Base-by-base conservation (phyloP, 179 eudicot species). In the Spinacia oleracea region DNA sequence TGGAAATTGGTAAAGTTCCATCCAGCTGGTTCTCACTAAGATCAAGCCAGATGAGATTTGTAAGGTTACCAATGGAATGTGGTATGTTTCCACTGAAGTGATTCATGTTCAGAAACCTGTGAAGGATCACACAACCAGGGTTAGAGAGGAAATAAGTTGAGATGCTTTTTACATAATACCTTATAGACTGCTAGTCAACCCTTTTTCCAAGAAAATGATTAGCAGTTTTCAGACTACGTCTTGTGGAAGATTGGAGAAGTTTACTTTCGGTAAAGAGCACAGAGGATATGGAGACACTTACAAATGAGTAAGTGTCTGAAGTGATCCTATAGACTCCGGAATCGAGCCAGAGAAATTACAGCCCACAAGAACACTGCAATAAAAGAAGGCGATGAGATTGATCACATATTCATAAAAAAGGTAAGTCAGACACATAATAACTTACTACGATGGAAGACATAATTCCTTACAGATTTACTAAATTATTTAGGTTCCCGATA, bases 11-110 rank as follows among this genome's bases (percentile, higher is more conserved):
- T 74, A 92, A 79, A 14, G 82, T 79, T 63, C 95, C 97, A 76
- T 73, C 78, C 72, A 92, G 88, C 79, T 81, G 63, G 74, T 92
- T 92, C 70, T 86, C 84, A 75, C 92, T 85, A 72, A 92, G 77
- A 83, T 92, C 97, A 58, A 92, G 86, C 95, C 95, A 89, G 59
- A 79, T 50, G 34, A 91, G 86, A 55, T 76, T 86, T 16, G 85
- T 32, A 50, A 92, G 79, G 51, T 86, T 82, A 31, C 97, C 95
- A 56, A 92, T 76, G 56, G 97, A 87, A 71, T 83, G 82, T 27
- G 97, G 93, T 78, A 92, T 92, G 21, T 79, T 80, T 76, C 97
- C 97, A 59, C 40, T 89, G 77, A 92, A 88, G 79, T 80, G 81
- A 74, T 92, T 92, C 4, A 80, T 67, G 72, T 70, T 88, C 66